A percentile compares a stretch with the other conserved stretches of the same genome.
phyloP scores from a whole-genome alignment of 805 yeast genomes.

The Wickerhamomyces sydowiorum region DNA sequence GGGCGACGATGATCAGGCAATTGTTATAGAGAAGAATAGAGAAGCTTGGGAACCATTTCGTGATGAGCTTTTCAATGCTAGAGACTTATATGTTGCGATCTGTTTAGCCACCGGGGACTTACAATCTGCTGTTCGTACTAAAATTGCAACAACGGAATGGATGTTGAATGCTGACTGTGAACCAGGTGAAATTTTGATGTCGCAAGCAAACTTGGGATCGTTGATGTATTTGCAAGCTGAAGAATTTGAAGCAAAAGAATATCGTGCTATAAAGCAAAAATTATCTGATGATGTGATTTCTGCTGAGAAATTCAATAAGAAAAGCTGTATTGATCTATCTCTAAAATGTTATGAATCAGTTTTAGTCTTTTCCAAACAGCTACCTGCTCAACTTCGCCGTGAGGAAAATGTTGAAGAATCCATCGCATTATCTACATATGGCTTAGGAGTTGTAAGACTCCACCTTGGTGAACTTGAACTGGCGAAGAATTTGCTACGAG shows the following conservation, averaged over 20 bases:
- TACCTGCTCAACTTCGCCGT: slow-evolving; percentile 29
- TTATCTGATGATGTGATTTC: slow-evolving; percentile 18
- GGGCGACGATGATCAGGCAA: background rate
- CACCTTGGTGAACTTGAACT: slow-evolving; percentile 49
- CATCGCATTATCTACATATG: slow-evolving; percentile 76
- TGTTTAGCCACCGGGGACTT: slow-evolving; percentile 67
- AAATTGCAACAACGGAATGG: slow-evolving; percentile 59
- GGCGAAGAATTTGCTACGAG: slow-evolving; percentile 59
- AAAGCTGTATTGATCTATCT: slow-evolving; percentile 28
- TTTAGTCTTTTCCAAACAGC: slow-evolving; percentile 34
- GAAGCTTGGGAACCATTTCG: slow-evolving; percentile 68
- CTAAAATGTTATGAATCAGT: slow-evolving; percentile 37
- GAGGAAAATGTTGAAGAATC: slow-evolving; percentile 50
- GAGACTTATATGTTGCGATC: slow-evolving; percentile 70
- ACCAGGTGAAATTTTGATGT: slow-evolving; percentile 55
- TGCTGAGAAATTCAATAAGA: slow-evolving; percentile 16
- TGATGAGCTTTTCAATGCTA: slow-evolving; percentile 71
- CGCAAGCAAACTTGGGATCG: slow-evolving; percentile 68
- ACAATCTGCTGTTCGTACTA: slow-evolving; percentile 52
- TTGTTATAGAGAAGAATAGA: slow-evolving; percentile 32
- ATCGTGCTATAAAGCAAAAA: slow-evolving; percentile 23
- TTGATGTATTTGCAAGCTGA: slow-evolving; percentile 64
- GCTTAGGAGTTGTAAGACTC: slow-evolving; percentile 74
- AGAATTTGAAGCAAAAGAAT: slow-evolving; percentile 47
- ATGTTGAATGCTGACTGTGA: slow-evolving; percentile 70